These are phyloP conservation scores for Hemileccinum impolitum DNA, from an alignment of 768 basidiomycete species.

Conservation along the genomic window DNA sequence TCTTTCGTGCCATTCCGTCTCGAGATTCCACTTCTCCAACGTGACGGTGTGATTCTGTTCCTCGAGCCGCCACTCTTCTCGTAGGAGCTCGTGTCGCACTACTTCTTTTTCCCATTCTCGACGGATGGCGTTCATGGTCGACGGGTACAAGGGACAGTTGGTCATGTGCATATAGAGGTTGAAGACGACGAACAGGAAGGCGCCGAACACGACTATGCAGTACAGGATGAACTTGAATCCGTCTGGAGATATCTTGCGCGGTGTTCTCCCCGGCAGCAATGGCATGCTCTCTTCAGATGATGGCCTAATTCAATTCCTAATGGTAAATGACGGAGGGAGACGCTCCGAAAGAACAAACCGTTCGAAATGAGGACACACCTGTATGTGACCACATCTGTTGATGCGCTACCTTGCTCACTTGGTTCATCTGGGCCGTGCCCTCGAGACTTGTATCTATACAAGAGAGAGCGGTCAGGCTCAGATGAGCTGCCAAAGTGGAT, in stretches of 20 bases:
- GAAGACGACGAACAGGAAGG: background rate
- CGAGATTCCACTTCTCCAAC: conserved; percentile 5
- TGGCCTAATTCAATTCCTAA: background rate
- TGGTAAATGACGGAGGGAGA: background rate
- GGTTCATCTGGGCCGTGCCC: background rate
- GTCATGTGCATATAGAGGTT: background rate
- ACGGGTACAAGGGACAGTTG: background rate
- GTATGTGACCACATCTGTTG: background rate
- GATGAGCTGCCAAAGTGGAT: background rate
- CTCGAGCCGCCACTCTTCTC: conserved; percentile 8
- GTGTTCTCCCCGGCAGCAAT: conserved; percentile 6
- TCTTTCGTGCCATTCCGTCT: conserved; percentile 11
- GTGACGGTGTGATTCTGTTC: background rate
- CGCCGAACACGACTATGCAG: background rate
- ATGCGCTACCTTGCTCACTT: background rate
- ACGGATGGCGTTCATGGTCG: background rate
- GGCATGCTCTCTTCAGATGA: conserved; percentile 6
- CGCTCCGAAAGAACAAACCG: too few relatives aligned
- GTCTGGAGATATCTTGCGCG: background rate
- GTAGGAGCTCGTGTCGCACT: background rate
- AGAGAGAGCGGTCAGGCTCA: background rate
- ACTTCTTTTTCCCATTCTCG: background rate
- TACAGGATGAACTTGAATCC: background rate
- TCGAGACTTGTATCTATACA: background rate
- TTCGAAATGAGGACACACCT: background rate